Percentiles rank a stretch among this genome's conserved stretches.
These are phyloP conservation scores for Colletotrichum neosansevieriae DNA, from an alignment of 2,329 filamentous ascomycete genomes.

Conservation along the genomic window DNA sequence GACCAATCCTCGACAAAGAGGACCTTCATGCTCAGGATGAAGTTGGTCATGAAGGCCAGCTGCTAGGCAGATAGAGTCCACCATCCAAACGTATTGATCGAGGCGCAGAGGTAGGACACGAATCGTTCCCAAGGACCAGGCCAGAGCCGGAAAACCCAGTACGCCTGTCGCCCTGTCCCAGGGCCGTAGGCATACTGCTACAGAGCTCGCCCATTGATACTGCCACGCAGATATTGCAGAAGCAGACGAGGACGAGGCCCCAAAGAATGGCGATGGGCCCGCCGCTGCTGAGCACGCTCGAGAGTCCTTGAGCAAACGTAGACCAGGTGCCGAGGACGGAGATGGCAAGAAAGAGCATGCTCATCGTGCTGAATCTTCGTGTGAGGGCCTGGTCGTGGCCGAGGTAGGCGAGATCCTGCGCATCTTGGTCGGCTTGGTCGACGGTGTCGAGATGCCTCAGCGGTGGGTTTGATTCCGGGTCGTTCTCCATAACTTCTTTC, in stretches of 20 bases:
- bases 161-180: conserved; percentile 71
- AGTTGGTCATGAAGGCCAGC: conserved; percentile 69
- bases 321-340: conserved; percentile 70
- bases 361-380: conserved; percentile 65
- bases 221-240: conserved; percentile 65
- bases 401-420: conserved; percentile 54
- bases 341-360: conserved; percentile 69
- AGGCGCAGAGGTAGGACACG: conserved; percentile 67
- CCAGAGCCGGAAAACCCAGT: conserved; percentile 63
- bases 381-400: conserved; percentile 55
- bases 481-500: conserved; percentile 18
- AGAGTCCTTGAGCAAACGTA: conserved; percentile 61
- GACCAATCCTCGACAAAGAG: conserved; percentile 63
- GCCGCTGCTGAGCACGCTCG: conserved; percentile 63
- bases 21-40: conserved; percentile 66
- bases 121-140: conserved; percentile 59
- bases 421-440: conserved; percentile 45
- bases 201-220: conserved; percentile 67
- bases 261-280: conserved; percentile 67
- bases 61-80: conserved; percentile 68
- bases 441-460: conserved; percentile 17
- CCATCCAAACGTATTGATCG: conserved; percentile 72
- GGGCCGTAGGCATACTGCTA: conserved; percentile 69
- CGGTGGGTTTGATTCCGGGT: conserved; percentile 9
- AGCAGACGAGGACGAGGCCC: conserved; percentile 64